A percentile compares a stretch with the other conserved stretches of the same genome.
phyloP scores from a whole-genome alignment of 2,329 filamentous ascomycete species.

The Drechslerella dactyloides region DNA sequence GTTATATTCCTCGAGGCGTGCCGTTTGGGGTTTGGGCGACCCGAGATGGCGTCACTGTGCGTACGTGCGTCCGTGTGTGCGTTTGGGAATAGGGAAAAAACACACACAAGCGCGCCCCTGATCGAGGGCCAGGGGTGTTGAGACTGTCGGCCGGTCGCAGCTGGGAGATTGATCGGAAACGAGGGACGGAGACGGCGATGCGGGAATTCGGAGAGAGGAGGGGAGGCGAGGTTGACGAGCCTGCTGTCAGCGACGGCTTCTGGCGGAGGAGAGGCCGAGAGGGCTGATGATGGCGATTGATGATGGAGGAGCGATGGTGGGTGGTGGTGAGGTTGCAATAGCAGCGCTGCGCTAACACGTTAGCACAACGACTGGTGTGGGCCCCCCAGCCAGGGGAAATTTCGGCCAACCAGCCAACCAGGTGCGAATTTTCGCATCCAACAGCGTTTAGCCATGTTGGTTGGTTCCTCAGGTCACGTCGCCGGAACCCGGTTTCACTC shows the following conservation, averaged over 20 bases:
- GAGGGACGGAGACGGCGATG: conserved; percentile 21
- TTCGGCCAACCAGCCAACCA: conserved; percentile 34
- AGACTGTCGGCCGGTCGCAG: conserved; percentile 7
- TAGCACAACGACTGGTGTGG: conserved; percentile 13
- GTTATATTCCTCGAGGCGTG: conserved; percentile 7
- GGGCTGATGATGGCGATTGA: conserved; percentile 25
- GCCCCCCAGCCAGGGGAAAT: conserved; percentile 29
- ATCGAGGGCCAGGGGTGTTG: conserved; percentile 13
- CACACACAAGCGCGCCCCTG: conserved; percentile 44
- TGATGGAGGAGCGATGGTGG: conserved; percentile 22
- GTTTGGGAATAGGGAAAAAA: neutral
- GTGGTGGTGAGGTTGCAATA: conserved; percentile 25
- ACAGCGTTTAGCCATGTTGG: conserved; percentile 31
- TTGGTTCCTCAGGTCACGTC: conserved; percentile 15
- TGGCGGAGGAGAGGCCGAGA: conserved; percentile 23
- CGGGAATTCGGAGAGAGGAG: neutral
- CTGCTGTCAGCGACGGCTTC: conserved; percentile 34
- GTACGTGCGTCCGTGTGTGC: conserved; percentile 13
- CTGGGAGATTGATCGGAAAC: conserved; percentile 23
- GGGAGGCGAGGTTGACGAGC: conserved; percentile 11
- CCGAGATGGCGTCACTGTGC: conserved; percentile 42
- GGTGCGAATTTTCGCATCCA: conserved; percentile 18
- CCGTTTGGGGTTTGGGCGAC: conserved; percentile 23
- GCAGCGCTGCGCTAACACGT: conserved; percentile 1
- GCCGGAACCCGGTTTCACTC: conserved; percentile 22